Base-by-base conservation (phyloP, 345 rosid species). In the Acer negundo region DNA sequence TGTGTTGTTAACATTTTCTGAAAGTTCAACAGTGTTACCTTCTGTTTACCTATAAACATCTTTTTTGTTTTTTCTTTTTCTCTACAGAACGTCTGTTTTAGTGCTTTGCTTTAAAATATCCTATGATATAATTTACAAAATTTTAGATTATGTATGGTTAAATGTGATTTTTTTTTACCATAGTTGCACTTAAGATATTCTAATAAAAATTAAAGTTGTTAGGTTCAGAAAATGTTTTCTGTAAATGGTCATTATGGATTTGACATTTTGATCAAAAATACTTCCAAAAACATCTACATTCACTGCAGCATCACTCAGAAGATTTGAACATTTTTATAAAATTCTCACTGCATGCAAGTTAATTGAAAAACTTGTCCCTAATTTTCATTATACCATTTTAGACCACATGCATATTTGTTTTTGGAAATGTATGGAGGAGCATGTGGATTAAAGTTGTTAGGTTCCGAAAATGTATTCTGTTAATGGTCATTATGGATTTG, bases 41-140 rank as follows among this genome's bases (percentile, higher is more conserved):
- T 53, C 58, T 53, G 58, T 16, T 53, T 53, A 53, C 58, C 20
- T 3, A 53, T 53, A 53, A 53, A 67, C 22, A 42, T 20, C 13
- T 35, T 67, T 67, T 46, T 46, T 67, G 20, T n/a, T 42, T 40
- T 40, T 67, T n/a, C 19, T 44, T 58, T 73, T 38, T 61, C 49
- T 40, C 16, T 20, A 38, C 35, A 53, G 19, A 7, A 3, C 12
- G 13, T 31, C 11, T n/a, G 64, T 56, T 19, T 31, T 20, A 31
- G 15, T 56, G 19, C 35, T 26, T 56, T 72, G 7, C 40, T 59
- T 56, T 26, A 22, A 23, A 15, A 20, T 46, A 49, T 24, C 23
- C 59, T 46, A 47, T 46, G 58, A 53, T 53, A 53, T 46, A 24
- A 4, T 49, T 44, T 16, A 46, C 13, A 22, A 23, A 16, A 16